Conservation (phyloP, 306 rosid species). For the Cyclanthera cordifolia region DNA sequence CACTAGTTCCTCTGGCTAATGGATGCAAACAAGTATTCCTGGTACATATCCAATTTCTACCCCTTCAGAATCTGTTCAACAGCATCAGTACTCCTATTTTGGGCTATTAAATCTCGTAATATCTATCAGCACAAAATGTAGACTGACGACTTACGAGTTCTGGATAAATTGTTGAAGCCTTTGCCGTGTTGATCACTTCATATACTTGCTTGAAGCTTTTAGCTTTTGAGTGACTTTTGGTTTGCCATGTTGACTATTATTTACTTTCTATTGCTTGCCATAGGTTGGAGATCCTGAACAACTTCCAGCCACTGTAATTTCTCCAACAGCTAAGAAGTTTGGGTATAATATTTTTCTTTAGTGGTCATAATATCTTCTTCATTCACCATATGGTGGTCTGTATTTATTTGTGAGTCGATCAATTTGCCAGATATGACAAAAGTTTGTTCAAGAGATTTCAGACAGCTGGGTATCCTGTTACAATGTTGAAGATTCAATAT, state of each 20-base stretch:
- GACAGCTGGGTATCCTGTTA: slow-evolving; percentile 81
- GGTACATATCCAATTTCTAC: slow-evolving; percentile 27
- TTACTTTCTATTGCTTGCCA: background rate
- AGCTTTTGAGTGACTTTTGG: background rate
- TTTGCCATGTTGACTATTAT: no score
- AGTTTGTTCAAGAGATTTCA: slow-evolving; percentile 85
- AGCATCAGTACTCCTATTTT: background rate
- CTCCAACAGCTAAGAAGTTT: slow-evolving; percentile 50
- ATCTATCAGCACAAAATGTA: background rate
- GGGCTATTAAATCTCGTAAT: background rate
- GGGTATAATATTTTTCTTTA: slow-evolving; percentile 32
- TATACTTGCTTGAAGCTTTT: background rate
- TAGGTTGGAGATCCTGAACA: slow-evolving; percentile 97
- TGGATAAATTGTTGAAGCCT: background rate
- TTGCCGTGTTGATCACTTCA: background rate
- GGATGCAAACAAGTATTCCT: slow-evolving; percentile 90
- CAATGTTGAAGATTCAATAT: slow-evolving; percentile 91
- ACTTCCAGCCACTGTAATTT: slow-evolving; percentile 94
- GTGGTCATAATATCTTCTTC: background rate
- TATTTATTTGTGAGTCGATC: slow-evolving; percentile 21
- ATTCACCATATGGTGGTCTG: background rate
- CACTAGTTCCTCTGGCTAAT: slow-evolving; percentile 82
- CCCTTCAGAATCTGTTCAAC: background rate
- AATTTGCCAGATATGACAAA: slow-evolving; percentile 47
- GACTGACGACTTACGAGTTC: background rate